Percentiles rank a stretch among this genome's conserved stretches.
Conservation (phyloP, 2,329 filamentous ascomycete genomes). For the Cryphonectria japonica region DNA sequence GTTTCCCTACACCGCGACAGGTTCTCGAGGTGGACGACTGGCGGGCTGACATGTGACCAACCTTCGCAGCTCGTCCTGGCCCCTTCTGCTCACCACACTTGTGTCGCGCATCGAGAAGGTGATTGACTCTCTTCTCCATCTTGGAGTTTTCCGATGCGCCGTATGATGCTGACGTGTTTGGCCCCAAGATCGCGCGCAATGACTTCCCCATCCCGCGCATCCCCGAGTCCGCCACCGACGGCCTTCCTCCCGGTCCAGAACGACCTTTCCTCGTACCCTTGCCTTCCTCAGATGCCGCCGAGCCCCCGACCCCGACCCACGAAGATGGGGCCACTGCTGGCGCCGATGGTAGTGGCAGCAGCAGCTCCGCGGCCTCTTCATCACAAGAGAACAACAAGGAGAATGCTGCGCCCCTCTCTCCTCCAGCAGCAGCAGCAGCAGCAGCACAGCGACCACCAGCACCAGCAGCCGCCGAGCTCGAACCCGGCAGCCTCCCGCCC, state of each 20-base stretch:
- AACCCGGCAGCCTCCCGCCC: conserved; percentile 60
- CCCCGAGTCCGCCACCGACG: conserved; percentile 46
- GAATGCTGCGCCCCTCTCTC: conserved; percentile 57
- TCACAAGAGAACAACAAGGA: conserved; percentile 71
- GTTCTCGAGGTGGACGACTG: background rate
- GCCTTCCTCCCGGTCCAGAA: conserved; percentile 45
- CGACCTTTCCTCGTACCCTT: conserved; percentile 50
- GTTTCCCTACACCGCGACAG: conserved; percentile 32
- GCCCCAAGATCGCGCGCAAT: conserved; percentile 68
- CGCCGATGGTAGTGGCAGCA: conserved; percentile 30
- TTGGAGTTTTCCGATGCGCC: background rate
- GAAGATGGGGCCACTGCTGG: conserved; percentile 36
- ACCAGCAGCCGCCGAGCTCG: conserved; percentile 29
- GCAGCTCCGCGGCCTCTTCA: conserved; percentile 41
- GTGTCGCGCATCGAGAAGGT: conserved; percentile 70
- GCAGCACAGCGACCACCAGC: conserved; percentile 44
- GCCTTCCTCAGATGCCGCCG: conserved; percentile 46
- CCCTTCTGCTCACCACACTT: conserved; percentile 65
- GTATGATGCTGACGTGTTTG: conserved; percentile 16
- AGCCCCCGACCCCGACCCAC: conserved; percentile 48
- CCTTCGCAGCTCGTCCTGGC: conserved; percentile 67
- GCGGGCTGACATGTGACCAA: conserved; percentile 36
- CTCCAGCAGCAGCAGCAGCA: conserved; percentile 36
- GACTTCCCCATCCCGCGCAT: conserved; percentile 75
- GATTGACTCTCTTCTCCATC: background rate